These are phyloP conservation scores for Saccharomycopsis fibuligera DNA, from an alignment of 805 yeast genomes.

Conservation along the genomic window DNA sequence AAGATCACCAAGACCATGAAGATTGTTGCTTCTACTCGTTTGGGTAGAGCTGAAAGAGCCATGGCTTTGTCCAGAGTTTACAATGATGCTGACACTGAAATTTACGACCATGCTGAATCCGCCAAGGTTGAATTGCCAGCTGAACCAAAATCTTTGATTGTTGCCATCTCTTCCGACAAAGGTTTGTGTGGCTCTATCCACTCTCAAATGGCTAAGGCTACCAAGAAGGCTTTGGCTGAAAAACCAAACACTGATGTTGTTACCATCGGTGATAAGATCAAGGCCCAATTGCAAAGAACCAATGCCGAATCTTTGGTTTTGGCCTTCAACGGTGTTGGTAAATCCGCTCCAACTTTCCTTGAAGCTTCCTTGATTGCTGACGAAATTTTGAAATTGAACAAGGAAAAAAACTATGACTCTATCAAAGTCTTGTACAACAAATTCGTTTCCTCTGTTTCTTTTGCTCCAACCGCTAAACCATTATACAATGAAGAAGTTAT, in stretches of 20 bases:
- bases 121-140: conserved; percentile 42
- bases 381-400: conserved; percentile 62
- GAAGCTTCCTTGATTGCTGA: conserved; percentile 89
- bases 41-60: conserved; percentile 92
- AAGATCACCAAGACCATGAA: conserved; percentile 99
- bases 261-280: conserved; percentile 91
- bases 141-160: conserved; percentile 60
- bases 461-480: conserved; percentile 70
- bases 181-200: conserved; percentile 99
- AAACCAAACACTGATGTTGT: conserved; percentile 70
- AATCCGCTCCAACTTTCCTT: conserved; percentile 89
- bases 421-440: conserved; percentile 82
- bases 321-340: conserved; percentile 88
- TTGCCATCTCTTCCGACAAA: conserved; percentile 93
- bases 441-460: conserved; percentile 82
- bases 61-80: conserved; percentile 83
- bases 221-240: conserved; percentile 60
- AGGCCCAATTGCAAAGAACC: conserved; percentile 82
- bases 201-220: conserved; percentile 86
- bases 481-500: conserved; percentile 66
- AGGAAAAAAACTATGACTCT: conserved; percentile 55
- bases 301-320: conserved; percentile 61
- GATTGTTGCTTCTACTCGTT: conserved; percentile 96
- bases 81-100: conserved; percentile 72
- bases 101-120: conserved; percentile 78